Conservation (phyloP, 352 stramenopile species). For the Pythium aristosporum region DNA sequence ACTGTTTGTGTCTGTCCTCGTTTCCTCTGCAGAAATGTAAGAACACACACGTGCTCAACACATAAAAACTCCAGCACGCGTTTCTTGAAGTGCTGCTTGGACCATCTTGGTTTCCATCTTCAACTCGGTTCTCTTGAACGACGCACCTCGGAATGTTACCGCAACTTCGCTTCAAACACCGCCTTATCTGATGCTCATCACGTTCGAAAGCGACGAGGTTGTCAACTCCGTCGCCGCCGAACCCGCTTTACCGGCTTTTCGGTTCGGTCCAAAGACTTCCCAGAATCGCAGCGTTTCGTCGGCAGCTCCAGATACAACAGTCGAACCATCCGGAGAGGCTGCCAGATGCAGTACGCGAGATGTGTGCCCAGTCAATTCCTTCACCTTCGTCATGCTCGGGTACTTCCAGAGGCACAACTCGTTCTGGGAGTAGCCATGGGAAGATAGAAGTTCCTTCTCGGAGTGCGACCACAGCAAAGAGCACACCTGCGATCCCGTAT, state of each 20-base stretch:
- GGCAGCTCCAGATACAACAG: conserved; percentile 96
- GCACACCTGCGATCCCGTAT: conserved; percentile 98
- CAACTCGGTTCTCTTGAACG: not conserved
- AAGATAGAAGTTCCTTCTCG: conserved; percentile 95
- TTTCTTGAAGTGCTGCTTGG: not conserved
- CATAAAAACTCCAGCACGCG: not conserved
- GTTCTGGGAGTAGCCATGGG: conserved; percentile 97
- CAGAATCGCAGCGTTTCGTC: conserved; percentile 99
- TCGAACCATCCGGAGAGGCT: conserved; percentile 95
- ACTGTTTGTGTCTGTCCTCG: not conserved
- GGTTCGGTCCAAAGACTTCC: conserved; percentile 96
- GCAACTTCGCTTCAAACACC: not conserved
- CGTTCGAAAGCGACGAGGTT: conserved; percentile 67
- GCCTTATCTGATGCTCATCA: conserved; percentile 82
- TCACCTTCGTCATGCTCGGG: conserved; percentile 96
- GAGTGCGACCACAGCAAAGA: conserved; percentile 93
- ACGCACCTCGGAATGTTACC: not conserved
- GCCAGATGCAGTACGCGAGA: conserved; percentile 96
- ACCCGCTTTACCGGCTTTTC: conserved; percentile 66
- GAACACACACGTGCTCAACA: conserved; percentile 7
- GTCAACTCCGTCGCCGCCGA: conserved; percentile 53
- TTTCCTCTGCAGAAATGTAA: conserved; percentile 11
- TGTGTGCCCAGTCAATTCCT: conserved; percentile 97
- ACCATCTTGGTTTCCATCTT: not conserved
- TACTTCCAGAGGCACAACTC: conserved; percentile 99